Evolutionary conservation across 106 monocot species (phyloP).

Genomic region (Dendrobium chrysotoxum): DNA sequence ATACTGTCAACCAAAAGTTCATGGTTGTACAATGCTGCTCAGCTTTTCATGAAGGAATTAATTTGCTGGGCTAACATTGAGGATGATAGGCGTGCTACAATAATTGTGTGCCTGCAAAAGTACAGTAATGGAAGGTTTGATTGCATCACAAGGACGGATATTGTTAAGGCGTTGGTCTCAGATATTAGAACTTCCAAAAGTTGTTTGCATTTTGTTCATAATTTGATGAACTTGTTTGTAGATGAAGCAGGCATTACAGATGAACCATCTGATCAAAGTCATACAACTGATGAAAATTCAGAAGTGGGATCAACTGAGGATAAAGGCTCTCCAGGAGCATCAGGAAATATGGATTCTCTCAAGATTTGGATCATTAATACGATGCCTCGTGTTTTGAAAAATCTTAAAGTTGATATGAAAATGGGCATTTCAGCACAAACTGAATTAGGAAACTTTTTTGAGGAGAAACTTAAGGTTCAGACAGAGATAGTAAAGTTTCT

Average conservation of each 20-base stretch:
- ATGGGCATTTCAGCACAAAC: conserved; percentile 20
- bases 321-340: conserved; percentile 28
- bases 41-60: conserved; percentile 77
- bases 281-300: conserved; percentile 90
- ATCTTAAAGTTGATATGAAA: conserved; percentile 41
- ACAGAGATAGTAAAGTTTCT: conserved; percentile 85
- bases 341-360: conserved; percentile 52
- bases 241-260: conserved; percentile 58
- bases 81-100: conserved; percentile 43
- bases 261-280: conserved; percentile 93
- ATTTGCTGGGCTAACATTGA: conserved; percentile 48
- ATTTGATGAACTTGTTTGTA: conserved; percentile 74
- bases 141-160: conserved; percentile 63
- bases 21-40: conserved; percentile 72
- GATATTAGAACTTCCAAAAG: conserved; percentile 43
- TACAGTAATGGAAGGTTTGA: conserved; percentile 87
- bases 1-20: conserved; percentile 56
- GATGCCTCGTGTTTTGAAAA: conserved; percentile 77
- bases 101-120: conserved; percentile 68
- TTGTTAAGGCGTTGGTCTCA: conserved; percentile 51
- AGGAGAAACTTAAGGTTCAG: conserved; percentile 67
- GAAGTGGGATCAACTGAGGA: conserved; percentile 51
- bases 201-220: conserved; percentile 62
- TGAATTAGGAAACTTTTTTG: conserved; percentile 26
- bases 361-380: conserved; percentile 78